A percentile compares a stretch with the other conserved stretches of the same genome.
phyloP scores from a whole-genome alignment of 768 basidiomycete species.

The Gymnopilus junonius region DNA sequence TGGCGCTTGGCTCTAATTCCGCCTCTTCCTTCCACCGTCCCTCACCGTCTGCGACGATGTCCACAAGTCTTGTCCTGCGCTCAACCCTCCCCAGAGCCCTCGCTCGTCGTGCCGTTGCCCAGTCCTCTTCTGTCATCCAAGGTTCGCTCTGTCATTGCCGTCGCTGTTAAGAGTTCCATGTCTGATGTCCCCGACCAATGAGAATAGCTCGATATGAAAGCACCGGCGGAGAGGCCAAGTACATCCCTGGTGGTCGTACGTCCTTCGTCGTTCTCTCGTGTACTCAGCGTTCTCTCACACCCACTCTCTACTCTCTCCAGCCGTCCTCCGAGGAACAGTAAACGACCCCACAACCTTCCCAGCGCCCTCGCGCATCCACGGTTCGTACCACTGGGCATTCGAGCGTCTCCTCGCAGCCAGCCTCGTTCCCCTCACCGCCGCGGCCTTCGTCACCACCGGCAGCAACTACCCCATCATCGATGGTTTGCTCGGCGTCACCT shows the following conservation, averaged over 20 bases:
- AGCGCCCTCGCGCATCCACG: constrained; percentile 75
- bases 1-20: background rate
- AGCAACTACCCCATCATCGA: constrained; percentile 85
- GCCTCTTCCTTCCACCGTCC: constrained; percentile 17
- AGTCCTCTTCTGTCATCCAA: constrained; percentile 44
- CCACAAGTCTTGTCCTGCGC: constrained; percentile 51
- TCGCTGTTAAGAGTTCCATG: background rate
- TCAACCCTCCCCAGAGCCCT: constrained; percentile 51
- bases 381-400: constrained; percentile 93
- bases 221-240: constrained; percentile 37
- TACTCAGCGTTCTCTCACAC: background rate
- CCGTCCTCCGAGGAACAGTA: constrained; percentile 88
- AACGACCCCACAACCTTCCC: constrained; percentile 96
- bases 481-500: constrained; percentile 82
- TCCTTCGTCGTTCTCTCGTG: constrained; percentile 19
- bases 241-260: constrained; percentile 77
- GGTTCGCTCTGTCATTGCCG: constrained; percentile 34
- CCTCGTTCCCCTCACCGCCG: constrained; percentile 86
- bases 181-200: constrained; percentile 7
- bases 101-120: constrained; percentile 44
- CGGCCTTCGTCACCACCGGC: constrained; percentile 81
- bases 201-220: constrained; percentile 44
- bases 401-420: constrained; percentile 89
- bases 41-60: constrained; percentile 43
- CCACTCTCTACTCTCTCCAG: constrained; percentile 36